Evolutionary conservation across 768 basidiomycete species (phyloP), one percentile per base, ranked within the genome.

Genomic region (Scleroderma bovista): DNA sequence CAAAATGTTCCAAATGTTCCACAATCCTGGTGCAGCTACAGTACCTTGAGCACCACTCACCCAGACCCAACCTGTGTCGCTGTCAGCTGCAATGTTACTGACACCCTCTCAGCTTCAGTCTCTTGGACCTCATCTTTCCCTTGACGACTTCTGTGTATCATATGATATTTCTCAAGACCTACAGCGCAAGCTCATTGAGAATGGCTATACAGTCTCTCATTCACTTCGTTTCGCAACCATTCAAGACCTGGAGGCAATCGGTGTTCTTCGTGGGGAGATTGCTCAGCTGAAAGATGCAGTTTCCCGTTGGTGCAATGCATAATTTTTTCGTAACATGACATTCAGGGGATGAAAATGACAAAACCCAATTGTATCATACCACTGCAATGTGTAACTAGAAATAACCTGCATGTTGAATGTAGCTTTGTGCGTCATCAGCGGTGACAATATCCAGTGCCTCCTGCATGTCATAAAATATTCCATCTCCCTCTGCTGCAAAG

Each of bases 81-180:
- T 24, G 16, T 23, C 34, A 36, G 36, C 33, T 15, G 13, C 32
- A 36, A n/a, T 19, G 17, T 16, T 33, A 23, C 31, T 10, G 8
- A 29, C 45, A 16, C 19, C 26, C 11, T n/a, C n/a, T 10, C 33
- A 22, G 45, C 15, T 23, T 17, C 33, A 24, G n/a, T 16, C 36
- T 11, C 9, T 33, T 13, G n/a, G 11, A 3, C 47, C 16, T 22
- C 36, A 44, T 42, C 60, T 55, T 58, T 54, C 48, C 53, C 53
- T 56, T 63, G 57, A 17, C 64, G 62, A 66, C 57, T 54, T 61
- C 53, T 61, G 54, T 57, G 51, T 49, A 57, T 55, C 51, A 59
- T 56, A 65, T 52, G 50, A 34, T 52, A 52, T 23, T n/a, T 33
- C 47, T 9, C 12, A 37, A 7, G 37, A 38, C 17, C 38, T 40